These are phyloP conservation scores for Cnidoscolus chayamansa DNA, from an alignment of 441 rosid species.

Conservation along the genomic window DNA sequence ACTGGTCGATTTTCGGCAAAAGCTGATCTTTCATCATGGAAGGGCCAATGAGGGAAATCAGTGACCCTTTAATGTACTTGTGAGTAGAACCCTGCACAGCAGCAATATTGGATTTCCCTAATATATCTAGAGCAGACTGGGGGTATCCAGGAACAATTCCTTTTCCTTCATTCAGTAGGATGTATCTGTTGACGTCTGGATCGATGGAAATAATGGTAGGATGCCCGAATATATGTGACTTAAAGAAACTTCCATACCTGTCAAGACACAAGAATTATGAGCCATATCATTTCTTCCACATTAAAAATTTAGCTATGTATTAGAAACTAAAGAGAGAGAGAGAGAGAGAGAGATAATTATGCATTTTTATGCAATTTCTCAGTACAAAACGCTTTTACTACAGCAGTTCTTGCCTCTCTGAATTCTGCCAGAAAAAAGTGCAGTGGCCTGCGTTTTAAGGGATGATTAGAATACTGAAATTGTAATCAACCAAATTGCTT, in stretches of 20 bases:
- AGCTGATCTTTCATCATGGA: slow-evolving; percentile 59
- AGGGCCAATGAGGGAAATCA: slow-evolving; percentile 58
- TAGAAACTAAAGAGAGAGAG: no score
- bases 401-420: no score
- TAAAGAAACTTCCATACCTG: slow-evolving; percentile 74
- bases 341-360: no score
- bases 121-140: slow-evolving; percentile 67
- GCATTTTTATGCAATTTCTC: no score
- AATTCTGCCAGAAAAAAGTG: no score
- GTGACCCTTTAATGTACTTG: slow-evolving; percentile 62
- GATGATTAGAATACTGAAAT: no score
- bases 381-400: no score
- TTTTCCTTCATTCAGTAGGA: slow-evolving; percentile 64
- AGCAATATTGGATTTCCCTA: slow-evolving; percentile 73
- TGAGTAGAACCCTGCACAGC: slow-evolving; percentile 72
- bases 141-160: slow-evolving; percentile 94
- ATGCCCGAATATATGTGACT: slow-evolving; percentile 70
- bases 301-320: no score
- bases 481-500: no score
- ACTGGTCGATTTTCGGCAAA: slow-evolving; percentile 50
- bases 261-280: neutral
- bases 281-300: no score
- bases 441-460: no score
- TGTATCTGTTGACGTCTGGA: slow-evolving; percentile 66
- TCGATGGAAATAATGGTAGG: slow-evolving; percentile 85